phyloP scores from a whole-genome alignment of 2,329 filamentous ascomycete species.

The Tolypocladium ophioglossoides region DNA sequence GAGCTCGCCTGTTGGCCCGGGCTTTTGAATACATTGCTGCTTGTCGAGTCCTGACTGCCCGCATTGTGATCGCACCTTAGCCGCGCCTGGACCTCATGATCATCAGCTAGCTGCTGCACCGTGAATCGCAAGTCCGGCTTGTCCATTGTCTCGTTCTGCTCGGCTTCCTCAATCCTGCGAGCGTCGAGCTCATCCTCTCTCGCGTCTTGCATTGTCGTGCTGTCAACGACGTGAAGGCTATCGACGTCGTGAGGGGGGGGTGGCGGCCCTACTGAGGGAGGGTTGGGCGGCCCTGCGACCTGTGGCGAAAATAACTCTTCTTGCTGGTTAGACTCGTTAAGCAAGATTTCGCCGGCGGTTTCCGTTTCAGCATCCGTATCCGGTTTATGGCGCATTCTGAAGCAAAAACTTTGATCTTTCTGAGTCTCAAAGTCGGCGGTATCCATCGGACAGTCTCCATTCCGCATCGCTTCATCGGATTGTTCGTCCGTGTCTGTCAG shows the following conservation, averaged over 20 bases:
- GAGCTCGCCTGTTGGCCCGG: too few species aligned
- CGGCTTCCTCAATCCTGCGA: neutral
- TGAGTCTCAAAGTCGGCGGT: constrained; percentile 13
- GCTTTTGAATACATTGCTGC: too few species aligned
- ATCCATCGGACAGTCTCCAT: neutral
- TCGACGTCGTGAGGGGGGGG: neutral
- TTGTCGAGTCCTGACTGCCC: neutral
- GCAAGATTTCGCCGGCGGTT: neutral
- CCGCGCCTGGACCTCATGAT: neutral
- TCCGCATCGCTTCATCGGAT: neutral
- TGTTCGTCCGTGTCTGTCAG: neutral
- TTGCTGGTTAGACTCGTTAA: neutral
- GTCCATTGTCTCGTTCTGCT: neutral
- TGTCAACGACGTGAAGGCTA: neutral
- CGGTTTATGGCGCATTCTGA: constrained; percentile 11
- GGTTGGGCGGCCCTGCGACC: neutral
- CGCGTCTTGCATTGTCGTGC: neutral
- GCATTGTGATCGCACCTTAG: neutral
- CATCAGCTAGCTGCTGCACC: neutral
- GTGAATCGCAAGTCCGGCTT: neutral
- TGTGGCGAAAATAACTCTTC: neutral
- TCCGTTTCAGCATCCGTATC: neutral
- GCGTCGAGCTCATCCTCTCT: neutral
- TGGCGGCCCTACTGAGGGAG: neutral
- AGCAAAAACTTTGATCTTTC: constrained; percentile 22